Evolutionary conservation across 306 rosid species (phyloP), one percentile per base, ranked within the genome.

Genomic region (Begonia peltatifolia): DNA sequence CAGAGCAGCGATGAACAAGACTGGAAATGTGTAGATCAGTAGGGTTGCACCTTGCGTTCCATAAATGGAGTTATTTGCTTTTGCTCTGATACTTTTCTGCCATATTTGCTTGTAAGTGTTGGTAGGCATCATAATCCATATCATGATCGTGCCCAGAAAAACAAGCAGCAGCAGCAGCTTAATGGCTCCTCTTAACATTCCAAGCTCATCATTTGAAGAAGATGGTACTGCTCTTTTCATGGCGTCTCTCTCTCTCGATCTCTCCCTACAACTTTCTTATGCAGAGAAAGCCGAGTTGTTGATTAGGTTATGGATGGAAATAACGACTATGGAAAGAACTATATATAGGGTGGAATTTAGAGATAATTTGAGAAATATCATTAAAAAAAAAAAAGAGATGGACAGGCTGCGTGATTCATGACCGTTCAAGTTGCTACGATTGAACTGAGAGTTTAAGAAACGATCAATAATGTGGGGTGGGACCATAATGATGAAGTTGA

Each of bases 121-220:
- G 13, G 89, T 84, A 47, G 94, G 88, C 50, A 60, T 53, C 74
- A 84, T 61, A 15, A 80, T 55, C 94, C 94, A 80, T 17, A 78
- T 20, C 41, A 78, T 6, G 58, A 74, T 11, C 57, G 54, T 54
- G n/a, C 81, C 88, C 74, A 73, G 14, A 53, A 78, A 68, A 63
- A 78, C 57, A 18, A 59, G 23, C 42, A 71, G 38, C 61, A 67
- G 46, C 25, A 75, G 12, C 22, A 75, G 42, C 79, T 70, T 71
- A 43, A 81, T 49, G 12, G 61, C 66, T 14, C 48, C 52, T 47
- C 71, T 61, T 54, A 56, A 42, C 50, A 16, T 56, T 0, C 59
- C 36, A 53, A 50, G 47, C 41, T 47, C 48, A 10, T 44, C 48
- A 10, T 12, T 11, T 11, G 64, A 50, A 51, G 50, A n/a, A 10